A percentile compares a stretch with the other conserved stretches of the same genome.
Evolutionary conservation across 2,329 filamentous ascomycete species (phyloP).

Genomic region (Clonostachys byssicola): DNA sequence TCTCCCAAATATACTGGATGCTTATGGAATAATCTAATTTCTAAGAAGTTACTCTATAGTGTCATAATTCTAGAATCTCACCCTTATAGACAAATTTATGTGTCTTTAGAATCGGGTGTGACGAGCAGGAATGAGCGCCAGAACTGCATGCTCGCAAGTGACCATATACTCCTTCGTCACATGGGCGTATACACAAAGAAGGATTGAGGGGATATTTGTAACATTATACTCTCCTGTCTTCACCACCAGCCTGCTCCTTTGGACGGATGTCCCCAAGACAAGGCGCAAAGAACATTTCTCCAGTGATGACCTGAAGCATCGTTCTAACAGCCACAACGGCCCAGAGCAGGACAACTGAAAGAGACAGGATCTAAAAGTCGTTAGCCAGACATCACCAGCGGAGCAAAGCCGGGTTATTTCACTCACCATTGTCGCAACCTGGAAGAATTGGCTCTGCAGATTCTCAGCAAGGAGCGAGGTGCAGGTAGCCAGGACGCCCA

Average conservation of each 20-base stretch:
- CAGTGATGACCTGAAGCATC: constrained; percentile 25
- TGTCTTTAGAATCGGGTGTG: too few species aligned
- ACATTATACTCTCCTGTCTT: constrained; percentile 17
- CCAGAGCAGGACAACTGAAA: constrained; percentile 35
- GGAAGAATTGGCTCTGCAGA: constrained; percentile 37
- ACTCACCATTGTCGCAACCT: constrained; percentile 27
- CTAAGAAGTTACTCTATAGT: too few species aligned
- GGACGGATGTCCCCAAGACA: constrained; percentile 31
- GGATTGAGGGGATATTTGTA: not conserved
- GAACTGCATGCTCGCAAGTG: too few species aligned
- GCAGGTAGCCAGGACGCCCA: constrained; percentile 38
- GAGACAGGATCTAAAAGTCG: constrained; percentile 27
- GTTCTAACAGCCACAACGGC: constrained; percentile 32
- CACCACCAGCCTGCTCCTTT: constrained; percentile 18
- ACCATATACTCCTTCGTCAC: too few species aligned
- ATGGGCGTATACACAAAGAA: too few species aligned
- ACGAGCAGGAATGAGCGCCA: too few species aligned
- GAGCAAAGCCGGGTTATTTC: not conserved
- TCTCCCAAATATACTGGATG: too few species aligned
- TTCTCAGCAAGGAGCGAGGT: constrained; percentile 31
- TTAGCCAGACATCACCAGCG: constrained; percentile 1
- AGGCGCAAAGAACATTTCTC: constrained; percentile 39
- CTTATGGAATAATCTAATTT: too few species aligned
- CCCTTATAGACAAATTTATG: too few species aligned
- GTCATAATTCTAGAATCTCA: too few species aligned